Percentiles rank a stretch among this genome's conserved stretches.
Conservation (phyloP, 148 eudicot genomes). For the Pharnaceum exiguum region DNA sequence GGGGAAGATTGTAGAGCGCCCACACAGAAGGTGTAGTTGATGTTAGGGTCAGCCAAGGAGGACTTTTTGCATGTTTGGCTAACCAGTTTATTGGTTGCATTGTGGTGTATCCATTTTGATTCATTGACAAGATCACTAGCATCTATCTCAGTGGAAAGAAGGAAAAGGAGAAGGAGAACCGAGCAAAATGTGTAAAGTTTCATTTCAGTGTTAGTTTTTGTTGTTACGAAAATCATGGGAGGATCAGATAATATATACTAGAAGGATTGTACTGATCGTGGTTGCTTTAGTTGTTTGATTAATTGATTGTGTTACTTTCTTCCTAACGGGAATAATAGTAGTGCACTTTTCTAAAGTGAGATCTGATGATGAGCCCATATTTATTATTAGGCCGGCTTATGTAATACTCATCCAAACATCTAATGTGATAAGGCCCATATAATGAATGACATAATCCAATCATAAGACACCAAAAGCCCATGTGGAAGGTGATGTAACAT, state of each 20-base stretch:
- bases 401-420: neutral
- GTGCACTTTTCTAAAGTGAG: neutral
- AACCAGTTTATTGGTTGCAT: constrained; percentile 17
- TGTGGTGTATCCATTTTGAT: too few relatives aligned
- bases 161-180: neutral
- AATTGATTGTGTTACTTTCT: neutral
- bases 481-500: too few relatives aligned
- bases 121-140: too few relatives aligned
- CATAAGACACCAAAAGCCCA: too few relatives aligned
- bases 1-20: constrained; percentile 36
- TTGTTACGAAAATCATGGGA: neutral
- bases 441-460: too few relatives aligned
- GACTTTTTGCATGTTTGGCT: constrained; percentile 37
- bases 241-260: neutral
- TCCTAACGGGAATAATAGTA: neutral
- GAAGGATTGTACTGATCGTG: neutral
- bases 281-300: neutral
- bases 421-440: too few relatives aligned
- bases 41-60: constrained; percentile 29
- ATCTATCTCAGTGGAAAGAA: neutral
- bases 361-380: too few relatives aligned
- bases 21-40: constrained; percentile 38
- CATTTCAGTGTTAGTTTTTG: neutral
- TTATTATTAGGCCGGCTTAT: too few relatives aligned
- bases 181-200: neutral